Conservation (phyloP, 2,329 filamentous ascomycete genomes). For the Trichoderma lentiforme region DNA sequence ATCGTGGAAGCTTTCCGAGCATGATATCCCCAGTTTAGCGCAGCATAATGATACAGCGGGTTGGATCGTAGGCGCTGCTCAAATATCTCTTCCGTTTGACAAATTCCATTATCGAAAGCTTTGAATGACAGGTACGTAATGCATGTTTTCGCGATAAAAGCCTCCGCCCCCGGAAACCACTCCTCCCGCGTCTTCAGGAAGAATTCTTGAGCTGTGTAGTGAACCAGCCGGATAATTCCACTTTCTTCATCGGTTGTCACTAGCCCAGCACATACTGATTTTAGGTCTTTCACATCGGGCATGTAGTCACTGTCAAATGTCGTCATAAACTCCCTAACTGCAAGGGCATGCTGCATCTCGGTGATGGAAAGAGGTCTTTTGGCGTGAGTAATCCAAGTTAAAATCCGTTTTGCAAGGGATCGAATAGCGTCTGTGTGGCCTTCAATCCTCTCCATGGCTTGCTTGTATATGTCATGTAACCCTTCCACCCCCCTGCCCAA, state of each 20-base stretch:
- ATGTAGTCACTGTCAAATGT: slow-evolving; percentile 28
- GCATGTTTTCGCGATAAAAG: slow-evolving; percentile 31
- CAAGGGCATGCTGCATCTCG: slow-evolving; percentile 44
- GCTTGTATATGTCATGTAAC: slow-evolving; percentile 39
- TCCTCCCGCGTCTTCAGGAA: slow-evolving; percentile 30
- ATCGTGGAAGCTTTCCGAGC: neutral
- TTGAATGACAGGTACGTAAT: slow-evolving; percentile 37
- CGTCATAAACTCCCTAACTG: slow-evolving; percentile 28
- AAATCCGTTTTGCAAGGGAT: slow-evolving; percentile 35
- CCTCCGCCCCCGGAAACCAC: slow-evolving; percentile 33
- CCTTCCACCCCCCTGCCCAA: neutral
- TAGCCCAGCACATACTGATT: slow-evolving; percentile 41
- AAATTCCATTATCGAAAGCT: slow-evolving; percentile 22
- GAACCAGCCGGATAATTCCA: slow-evolving; percentile 39
- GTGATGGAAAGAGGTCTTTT: slow-evolving; percentile 30
- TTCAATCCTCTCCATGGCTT: slow-evolving; percentile 42
- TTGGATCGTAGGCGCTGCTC: neutral
- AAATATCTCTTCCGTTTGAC: neutral
- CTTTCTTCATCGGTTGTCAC: slow-evolving; percentile 40
- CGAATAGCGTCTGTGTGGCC: slow-evolving; percentile 28
- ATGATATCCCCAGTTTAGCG: neutral
- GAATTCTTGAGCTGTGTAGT: slow-evolving; percentile 46
- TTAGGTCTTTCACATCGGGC: slow-evolving; percentile 30
- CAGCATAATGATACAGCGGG: neutral
- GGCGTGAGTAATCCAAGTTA: slow-evolving; percentile 42